Conservation (phyloP, 306 rosid species). For the Pachyrhizus erosus region DNA sequence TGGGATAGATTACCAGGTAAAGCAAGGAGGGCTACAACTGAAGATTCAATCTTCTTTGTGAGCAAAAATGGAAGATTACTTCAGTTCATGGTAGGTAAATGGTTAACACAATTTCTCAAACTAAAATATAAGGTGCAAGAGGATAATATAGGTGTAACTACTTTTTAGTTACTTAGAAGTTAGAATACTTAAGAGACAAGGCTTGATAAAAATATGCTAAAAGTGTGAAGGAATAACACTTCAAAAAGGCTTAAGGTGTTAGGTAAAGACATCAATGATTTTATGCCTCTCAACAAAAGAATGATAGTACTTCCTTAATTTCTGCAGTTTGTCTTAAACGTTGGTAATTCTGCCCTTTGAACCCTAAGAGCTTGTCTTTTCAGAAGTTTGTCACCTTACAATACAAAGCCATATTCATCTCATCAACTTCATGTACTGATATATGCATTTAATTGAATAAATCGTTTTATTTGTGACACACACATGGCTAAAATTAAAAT, state of each 20-base stretch:
- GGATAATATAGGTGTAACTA: conserved; percentile 25
- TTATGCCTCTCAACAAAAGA: background rate
- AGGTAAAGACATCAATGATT: conserved; percentile 1
- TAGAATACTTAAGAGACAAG: conserved; percentile 27
- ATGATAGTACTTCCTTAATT: background rate
- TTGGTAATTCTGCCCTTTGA: background rate
- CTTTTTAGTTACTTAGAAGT: conserved; percentile 32
- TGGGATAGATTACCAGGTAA: conserved; percentile 78
- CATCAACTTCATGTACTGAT: conserved; percentile 11
- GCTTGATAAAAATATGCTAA: background rate
- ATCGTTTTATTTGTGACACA: background rate
- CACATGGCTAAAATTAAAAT: background rate
- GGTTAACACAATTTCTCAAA: background rate
- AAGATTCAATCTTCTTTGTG: conserved; percentile 89
- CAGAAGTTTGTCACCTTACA: conserved; percentile 8
- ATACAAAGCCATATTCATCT: conserved; percentile 1
- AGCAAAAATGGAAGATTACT: conserved; percentile 78
- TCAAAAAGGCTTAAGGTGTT: background rate
- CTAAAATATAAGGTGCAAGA: background rate
- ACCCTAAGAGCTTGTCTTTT: background rate
- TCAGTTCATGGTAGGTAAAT: conserved; percentile 74
- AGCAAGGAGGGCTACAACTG: conserved; percentile 61
- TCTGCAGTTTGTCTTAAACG: conserved; percentile 5
- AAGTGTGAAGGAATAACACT: background rate
- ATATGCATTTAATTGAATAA: background rate